Evolutionary conservation across 1,139 yeast genomes (phyloP), one percentile per base, ranked within the genome.

Genomic region (Scheffersomyces quercinus): DNA sequence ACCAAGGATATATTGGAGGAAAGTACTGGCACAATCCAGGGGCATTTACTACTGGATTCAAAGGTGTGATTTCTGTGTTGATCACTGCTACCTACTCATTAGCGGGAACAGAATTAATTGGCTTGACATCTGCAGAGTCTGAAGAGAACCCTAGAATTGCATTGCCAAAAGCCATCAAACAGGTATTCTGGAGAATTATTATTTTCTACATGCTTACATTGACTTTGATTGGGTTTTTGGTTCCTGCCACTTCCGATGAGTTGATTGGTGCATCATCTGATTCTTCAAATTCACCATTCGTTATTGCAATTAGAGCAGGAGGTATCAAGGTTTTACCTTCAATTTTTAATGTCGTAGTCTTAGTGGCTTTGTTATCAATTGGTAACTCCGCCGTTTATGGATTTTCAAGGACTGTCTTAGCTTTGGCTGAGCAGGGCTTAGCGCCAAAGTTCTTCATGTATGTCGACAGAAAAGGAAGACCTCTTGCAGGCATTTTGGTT

Each of bases 31-130:
- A 67, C 45, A 55, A 72, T 35, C 84, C 85, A 2, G 87, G 87
- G 44, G 82, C 88, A 0, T 85, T 85, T 59, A 79, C 83, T 24
- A 68, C 79, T 46, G 85, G 83, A 0, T 78, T 79, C 54, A 81
- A 80, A 54, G 86, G 85, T 37, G 70, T 70, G 37, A 60, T 68
- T 4, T 60, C 70, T 7, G 76, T 71, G 16, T 63, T 72, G 38
- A 62, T 73, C 43, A 64, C 75, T 1, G 77, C 77, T 13, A 67
- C 73, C 2, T 73, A 71, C 55, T 68, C 75, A 6, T 62, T 73
- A 47, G 77, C 76, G 3, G 77, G 77, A 10, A 71, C 77, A 5
- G 77, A 72, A 51, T 64, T 72, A 46, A 67, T 72, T 39, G 75
- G 75, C 4, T 58, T 72, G 46, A 69, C 77, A 3, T 65, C 64